Conservation (phyloP, 2,329 filamentous ascomycete genomes). For the Penicillium sp. region DNA sequence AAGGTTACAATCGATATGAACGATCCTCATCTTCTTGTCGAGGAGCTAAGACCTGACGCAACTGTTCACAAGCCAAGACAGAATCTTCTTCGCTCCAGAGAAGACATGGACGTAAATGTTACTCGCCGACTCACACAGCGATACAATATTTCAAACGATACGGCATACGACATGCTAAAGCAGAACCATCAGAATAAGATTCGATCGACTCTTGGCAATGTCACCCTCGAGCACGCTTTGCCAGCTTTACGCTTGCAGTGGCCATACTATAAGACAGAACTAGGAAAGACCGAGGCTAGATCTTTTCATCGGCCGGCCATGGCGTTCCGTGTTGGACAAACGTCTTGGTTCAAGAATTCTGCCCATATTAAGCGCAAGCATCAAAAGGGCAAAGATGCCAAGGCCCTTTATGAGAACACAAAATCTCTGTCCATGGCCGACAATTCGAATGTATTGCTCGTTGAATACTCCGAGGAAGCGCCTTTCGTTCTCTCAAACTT, state of each 20-base stretch:
- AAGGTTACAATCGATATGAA: conserved; percentile 81
- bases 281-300: conserved; percentile 68
- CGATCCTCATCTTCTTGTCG: conserved; percentile 81
- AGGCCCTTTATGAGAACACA: conserved; percentile 74
- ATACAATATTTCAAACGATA: conserved; percentile 96
- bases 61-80: conserved; percentile 53
- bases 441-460: conserved; percentile 80
- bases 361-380: conserved; percentile 75
- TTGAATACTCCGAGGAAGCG: conserved; percentile 94
- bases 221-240: conserved; percentile 91
- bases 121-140: conserved; percentile 72
- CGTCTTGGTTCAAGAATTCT: conserved; percentile 71
- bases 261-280: conserved; percentile 90
- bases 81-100: conserved; percentile 33
- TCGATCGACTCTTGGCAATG: conserved; percentile 82
- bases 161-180: conserved; percentile 91
- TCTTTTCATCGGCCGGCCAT: conserved; percentile 82
- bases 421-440: conserved; percentile 84
- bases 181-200: conserved; percentile 97
- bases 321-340: conserved; percentile 67
- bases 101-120: conserved; percentile 68
- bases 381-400: conserved; percentile 73
- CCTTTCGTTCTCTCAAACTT: conserved; percentile 92
- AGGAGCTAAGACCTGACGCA: conserved; percentile 67
- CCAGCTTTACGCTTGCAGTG: conserved; percentile 88